Conservation (phyloP, 2,329 filamentous ascomycete genomes). For the Botrytis hyacinthi region DNA sequence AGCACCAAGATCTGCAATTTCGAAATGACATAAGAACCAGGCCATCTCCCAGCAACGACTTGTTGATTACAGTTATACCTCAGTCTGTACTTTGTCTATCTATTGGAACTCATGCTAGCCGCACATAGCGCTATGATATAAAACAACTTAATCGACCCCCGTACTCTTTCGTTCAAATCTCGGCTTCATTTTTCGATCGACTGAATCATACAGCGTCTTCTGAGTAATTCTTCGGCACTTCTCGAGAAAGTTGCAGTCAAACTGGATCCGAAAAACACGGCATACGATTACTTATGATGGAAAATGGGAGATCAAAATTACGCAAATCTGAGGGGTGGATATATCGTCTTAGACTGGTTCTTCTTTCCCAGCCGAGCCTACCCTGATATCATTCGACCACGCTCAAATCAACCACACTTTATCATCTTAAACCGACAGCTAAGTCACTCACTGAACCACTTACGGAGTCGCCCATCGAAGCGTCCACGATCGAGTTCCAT, state of each 20-base stretch:
- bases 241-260: not conserved
- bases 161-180: not conserved
- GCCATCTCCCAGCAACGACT: not conserved
- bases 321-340: not conserved
- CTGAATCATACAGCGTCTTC: not conserved
- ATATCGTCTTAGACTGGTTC: not conserved
- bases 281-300: not conserved
- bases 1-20: not conserved
- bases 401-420: not conserved
- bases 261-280: not conserved
- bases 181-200: not conserved
- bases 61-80: not conserved
- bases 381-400: not conserved
- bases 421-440: not conserved
- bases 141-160: not conserved
- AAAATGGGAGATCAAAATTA: not conserved
- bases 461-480: not conserved
- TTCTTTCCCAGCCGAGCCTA: not conserved
- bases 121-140: not conserved
- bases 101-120: not conserved
- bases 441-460: not conserved
- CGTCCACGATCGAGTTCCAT: constrained; percentile 17
- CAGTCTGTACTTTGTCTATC: not conserved
- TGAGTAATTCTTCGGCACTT: not conserved
- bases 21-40: not conserved